A percentile compares a stretch with the other conserved stretches of the same genome.
phyloP scores from a whole-genome alignment of 768 basidiomycete genomes.

The Boletus vinaceobasis region DNA sequence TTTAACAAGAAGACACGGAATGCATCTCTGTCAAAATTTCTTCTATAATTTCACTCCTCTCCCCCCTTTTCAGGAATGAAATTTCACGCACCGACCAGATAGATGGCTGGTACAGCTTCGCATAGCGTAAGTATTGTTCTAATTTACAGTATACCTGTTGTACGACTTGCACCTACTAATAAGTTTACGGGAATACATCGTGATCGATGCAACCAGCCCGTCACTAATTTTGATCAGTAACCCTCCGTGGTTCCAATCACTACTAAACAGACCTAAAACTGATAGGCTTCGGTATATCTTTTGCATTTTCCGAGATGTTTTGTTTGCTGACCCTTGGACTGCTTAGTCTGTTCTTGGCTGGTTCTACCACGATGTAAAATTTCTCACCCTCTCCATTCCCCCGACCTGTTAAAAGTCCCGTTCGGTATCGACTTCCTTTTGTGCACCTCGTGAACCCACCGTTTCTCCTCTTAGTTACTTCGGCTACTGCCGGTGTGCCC shows the following conservation, averaged over 20 bases:
- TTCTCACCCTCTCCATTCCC: not conserved
- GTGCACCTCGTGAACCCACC: not conserved
- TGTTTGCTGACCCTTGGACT: not conserved
- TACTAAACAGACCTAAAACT: not conserved
- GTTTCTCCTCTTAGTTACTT: not conserved
- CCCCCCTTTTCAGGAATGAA: too few species aligned
- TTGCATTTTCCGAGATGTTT: too few species aligned
- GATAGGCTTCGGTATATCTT: not conserved
- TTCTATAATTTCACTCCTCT: not conserved
- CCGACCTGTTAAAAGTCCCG: not conserved
- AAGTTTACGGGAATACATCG: too few species aligned
- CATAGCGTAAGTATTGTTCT: not conserved
- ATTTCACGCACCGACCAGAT: too few species aligned
- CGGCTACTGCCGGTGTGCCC: not conserved
- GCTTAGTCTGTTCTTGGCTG: not conserved
- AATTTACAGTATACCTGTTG: too few species aligned
- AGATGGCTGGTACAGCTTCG: not conserved
- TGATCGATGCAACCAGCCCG: too few species aligned
- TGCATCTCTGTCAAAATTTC: not conserved
- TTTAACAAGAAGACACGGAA: not conserved
- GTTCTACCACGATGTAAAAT: not conserved
- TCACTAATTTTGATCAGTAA: too few species aligned
- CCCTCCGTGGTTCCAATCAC: not conserved
- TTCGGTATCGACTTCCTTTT: not conserved
- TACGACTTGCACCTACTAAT: too few species aligned